Percentiles rank a stretch among this genome's conserved stretches.
Conservation (phyloP, 139 green algal genomes). For the Chlamydomonas sphaeroides region DNA sequence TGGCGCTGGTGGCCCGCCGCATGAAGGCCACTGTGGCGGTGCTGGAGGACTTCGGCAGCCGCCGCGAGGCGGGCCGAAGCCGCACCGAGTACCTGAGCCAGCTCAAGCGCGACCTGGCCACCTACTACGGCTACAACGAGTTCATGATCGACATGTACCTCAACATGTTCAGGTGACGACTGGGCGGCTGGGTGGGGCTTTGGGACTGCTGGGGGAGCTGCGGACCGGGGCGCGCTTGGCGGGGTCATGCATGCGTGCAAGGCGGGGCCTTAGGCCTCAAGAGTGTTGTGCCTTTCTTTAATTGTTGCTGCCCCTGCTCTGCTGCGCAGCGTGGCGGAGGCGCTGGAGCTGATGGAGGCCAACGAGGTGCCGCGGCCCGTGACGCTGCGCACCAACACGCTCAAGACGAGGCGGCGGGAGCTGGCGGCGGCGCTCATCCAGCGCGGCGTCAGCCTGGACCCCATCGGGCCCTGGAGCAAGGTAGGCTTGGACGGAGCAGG, state of each 20-base stretch:
- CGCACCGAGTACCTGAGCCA: slow-evolving; percentile 84
- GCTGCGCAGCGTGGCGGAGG: slow-evolving; percentile 65
- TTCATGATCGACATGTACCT: slow-evolving; percentile 92
- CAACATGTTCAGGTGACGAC: slow-evolving; percentile 62
- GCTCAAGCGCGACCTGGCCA: slow-evolving; percentile 85
- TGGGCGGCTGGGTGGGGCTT: neutral
- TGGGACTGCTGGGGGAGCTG: neutral
- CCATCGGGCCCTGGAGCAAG: slow-evolving; percentile 97
- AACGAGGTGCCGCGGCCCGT: slow-evolving; percentile 80
- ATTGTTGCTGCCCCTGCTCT: too few species aligned
- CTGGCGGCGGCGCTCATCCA: slow-evolving; percentile 96
- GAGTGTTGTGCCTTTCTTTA: too few species aligned
- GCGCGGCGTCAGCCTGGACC: slow-evolving; percentile 97
- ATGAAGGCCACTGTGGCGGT: slow-evolving; percentile 76
- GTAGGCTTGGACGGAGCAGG: slow-evolving; percentile 48
- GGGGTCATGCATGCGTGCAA: too few species aligned
- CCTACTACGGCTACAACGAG: slow-evolving; percentile 98
- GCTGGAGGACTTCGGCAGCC: slow-evolving; percentile 84
- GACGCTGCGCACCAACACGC: slow-evolving; percentile 84
- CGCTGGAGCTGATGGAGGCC: slow-evolving; percentile 88
- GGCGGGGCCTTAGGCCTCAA: too few species aligned
- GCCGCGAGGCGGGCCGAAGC: slow-evolving; percentile 56
- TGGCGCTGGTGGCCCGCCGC: slow-evolving; percentile 55
- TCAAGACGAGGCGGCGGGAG: slow-evolving; percentile 93
- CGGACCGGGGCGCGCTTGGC: neutral